Evolutionary conservation across 1,139 yeast species (phyloP).

Genomic region (Oligophagozyma castellii): DNA sequence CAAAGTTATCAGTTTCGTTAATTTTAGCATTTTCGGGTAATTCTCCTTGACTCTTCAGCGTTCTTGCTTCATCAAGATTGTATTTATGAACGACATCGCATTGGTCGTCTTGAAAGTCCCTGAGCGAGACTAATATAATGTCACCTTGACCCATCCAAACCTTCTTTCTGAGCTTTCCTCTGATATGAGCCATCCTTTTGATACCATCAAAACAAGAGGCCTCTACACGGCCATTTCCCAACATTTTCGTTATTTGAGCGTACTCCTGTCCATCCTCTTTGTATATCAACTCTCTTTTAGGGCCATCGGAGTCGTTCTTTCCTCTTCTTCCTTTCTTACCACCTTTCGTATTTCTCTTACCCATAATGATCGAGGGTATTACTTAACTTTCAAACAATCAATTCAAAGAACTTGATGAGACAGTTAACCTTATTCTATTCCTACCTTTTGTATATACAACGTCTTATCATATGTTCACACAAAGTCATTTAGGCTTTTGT

Average conservation of each 20-base stretch:
- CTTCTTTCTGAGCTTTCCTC: constrained; percentile 98
- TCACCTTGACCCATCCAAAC: constrained; percentile 99
- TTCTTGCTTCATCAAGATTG: constrained; percentile 96
- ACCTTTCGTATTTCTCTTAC: constrained; percentile 29
- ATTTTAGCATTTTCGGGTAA: constrained; percentile 93
- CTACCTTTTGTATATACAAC: too few relatives aligned
- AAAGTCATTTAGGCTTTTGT: too few relatives aligned
- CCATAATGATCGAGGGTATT: too few relatives aligned
- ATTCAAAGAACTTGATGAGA: too few relatives aligned
- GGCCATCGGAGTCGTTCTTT: constrained; percentile 83
- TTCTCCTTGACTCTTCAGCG: constrained; percentile 91
- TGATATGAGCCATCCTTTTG: constrained; percentile 91
- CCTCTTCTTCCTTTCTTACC: constrained; percentile 91
- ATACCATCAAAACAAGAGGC: constrained; percentile 89
- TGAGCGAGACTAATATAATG: constrained; percentile 82
- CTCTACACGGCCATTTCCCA: constrained; percentile 95
- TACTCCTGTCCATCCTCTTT: constrained; percentile 98
- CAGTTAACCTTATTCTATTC: too few relatives aligned
- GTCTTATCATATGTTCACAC: too few relatives aligned
- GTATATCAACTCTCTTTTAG: constrained; percentile 84
- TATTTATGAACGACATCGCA: constrained; percentile 97
- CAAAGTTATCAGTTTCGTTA: constrained; percentile 95
- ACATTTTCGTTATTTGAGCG: constrained; percentile 96
- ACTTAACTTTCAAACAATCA: too few relatives aligned
- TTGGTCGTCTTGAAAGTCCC: constrained; percentile 97